Conservation (phyloP, 2,329 filamentous ascomycete genomes). For the Colletotrichum abscissum region DNA sequence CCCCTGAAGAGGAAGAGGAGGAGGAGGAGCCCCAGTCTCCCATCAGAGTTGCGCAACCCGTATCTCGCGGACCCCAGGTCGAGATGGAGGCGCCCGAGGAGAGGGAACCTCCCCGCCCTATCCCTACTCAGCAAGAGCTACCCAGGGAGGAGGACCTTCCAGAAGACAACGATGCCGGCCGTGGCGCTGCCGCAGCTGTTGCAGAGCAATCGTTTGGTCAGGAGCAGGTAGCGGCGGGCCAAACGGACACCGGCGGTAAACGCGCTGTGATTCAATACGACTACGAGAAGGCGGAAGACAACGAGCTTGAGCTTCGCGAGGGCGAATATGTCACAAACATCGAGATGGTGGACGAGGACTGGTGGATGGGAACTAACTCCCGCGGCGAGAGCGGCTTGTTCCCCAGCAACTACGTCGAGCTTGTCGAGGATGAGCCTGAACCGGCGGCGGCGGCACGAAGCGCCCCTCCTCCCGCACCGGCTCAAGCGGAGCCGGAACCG, state of each 20-base stretch:
- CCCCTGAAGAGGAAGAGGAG: slow-evolving; percentile 66
- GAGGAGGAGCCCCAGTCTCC: slow-evolving; percentile 76
- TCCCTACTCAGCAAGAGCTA: slow-evolving; percentile 71
- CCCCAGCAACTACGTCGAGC: slow-evolving; percentile 96
- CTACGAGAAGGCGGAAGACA: slow-evolving; percentile 97
- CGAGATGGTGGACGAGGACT: slow-evolving; percentile 97
- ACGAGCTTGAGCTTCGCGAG: slow-evolving; percentile 91
- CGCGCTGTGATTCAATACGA: slow-evolving; percentile 90
- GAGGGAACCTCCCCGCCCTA: slow-evolving; percentile 64
- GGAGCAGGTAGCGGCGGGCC: slow-evolving; percentile 48
- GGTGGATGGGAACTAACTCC: slow-evolving; percentile 96
- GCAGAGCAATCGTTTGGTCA: slow-evolving; percentile 58
- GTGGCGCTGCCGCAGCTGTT: slow-evolving; percentile 68
- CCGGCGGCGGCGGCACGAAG: slow-evolving; percentile 50
- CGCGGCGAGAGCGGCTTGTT: slow-evolving; percentile 90
- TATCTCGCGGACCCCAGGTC: slow-evolving; percentile 71
- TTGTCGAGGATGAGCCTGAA: slow-evolving; percentile 73
- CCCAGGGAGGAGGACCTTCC: slow-evolving; percentile 73
- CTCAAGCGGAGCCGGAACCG: slow-evolving; percentile 51
- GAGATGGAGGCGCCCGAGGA: slow-evolving; percentile 62
- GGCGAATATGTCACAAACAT: slow-evolving; percentile 91
- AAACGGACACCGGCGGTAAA: slow-evolving; percentile 63
- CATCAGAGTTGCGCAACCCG: slow-evolving; percentile 86
- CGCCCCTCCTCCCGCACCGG: slow-evolving; percentile 44
- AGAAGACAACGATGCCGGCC: slow-evolving; percentile 68